phyloP scores from a whole-genome alignment of 768 basidiomycete species.

The Leucocoprinus leucothites region DNA sequence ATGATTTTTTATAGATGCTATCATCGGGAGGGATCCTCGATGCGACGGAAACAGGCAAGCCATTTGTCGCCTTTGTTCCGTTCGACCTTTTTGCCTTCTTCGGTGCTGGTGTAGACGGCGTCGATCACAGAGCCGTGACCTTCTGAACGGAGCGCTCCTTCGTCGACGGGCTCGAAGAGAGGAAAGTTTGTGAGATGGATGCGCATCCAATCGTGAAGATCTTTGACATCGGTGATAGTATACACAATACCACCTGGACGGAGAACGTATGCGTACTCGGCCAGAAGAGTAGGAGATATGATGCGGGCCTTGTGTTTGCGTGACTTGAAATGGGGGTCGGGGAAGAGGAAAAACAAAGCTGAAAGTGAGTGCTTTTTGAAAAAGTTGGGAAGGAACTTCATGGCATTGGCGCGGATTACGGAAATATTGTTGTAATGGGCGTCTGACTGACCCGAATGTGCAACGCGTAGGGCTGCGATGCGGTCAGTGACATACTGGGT shows the following conservation, averaged over 20 bases:
- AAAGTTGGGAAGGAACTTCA: constrained; percentile 98
- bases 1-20: constrained; percentile 17
- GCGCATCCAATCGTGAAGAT: constrained; percentile 95
- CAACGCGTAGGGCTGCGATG: constrained; percentile 85
- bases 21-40: constrained; percentile 27
- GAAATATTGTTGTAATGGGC: constrained; percentile 90
- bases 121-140: constrained; percentile 79
- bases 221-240: constrained; percentile 95
- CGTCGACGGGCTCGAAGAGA: constrained; percentile 77
- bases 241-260: constrained; percentile 94
- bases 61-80: constrained; percentile 89
- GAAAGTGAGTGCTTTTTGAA: constrained; percentile 88
- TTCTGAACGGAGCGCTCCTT: constrained; percentile 69
- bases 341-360: constrained; percentile 96
- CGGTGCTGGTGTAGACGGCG: constrained; percentile 80
- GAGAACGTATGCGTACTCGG: constrained; percentile 95
- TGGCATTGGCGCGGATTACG: constrained; percentile 92
- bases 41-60: constrained; percentile 85
- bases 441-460: constrained; percentile 38
- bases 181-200: constrained; percentile 86
- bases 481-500: constrained; percentile 95
- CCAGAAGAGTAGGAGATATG: constrained; percentile 94
- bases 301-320: constrained; percentile 99
- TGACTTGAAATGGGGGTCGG: constrained; percentile 97
- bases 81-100: constrained; percentile 97